Evolutionary conservation across 2,329 filamentous ascomycete species (phyloP).

Genomic region (Ceratocystis eucalypticola): DNA sequence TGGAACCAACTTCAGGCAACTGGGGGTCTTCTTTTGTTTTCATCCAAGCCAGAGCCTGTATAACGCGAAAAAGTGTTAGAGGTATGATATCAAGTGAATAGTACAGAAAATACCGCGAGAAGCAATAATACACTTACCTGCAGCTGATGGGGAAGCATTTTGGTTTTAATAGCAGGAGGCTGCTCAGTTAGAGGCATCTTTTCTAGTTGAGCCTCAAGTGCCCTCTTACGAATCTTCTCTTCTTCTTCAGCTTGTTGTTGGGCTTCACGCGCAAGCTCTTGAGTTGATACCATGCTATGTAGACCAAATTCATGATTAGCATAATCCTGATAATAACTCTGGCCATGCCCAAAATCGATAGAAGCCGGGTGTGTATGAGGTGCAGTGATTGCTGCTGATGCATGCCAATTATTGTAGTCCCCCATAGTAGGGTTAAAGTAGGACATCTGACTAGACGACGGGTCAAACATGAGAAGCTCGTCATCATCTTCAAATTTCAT

Average conservation of each 20-base stretch:
- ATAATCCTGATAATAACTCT: too few species aligned
- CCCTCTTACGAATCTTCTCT: constrained; percentile 10
- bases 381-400: too few species aligned
- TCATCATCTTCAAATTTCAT: not conserved
- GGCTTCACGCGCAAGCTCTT: not conserved
- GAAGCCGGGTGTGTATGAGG: too few species aligned
- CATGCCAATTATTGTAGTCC: too few species aligned
- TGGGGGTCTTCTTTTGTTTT: constrained; percentile 57
- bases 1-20: constrained; percentile 44
- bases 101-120: not conserved
- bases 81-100: not conserved
- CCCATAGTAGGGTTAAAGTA: too few species aligned
- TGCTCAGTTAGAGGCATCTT: constrained; percentile 60
- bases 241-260: constrained; percentile 3
- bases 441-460: too few species aligned
- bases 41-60: constrained; percentile 63
- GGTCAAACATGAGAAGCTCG: not conserved
- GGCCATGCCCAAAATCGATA: too few species aligned
- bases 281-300: not conserved
- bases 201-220: constrained; percentile 48
- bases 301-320: too few species aligned
- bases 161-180: constrained; percentile 49
- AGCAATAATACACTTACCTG: constrained; percentile 31
- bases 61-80: constrained; percentile 27
- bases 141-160: constrained; percentile 66